These are phyloP conservation scores for Arabidopsis hybrid DNA, from an alignment of 441 rosid genomes.

Conservation along the genomic window DNA sequence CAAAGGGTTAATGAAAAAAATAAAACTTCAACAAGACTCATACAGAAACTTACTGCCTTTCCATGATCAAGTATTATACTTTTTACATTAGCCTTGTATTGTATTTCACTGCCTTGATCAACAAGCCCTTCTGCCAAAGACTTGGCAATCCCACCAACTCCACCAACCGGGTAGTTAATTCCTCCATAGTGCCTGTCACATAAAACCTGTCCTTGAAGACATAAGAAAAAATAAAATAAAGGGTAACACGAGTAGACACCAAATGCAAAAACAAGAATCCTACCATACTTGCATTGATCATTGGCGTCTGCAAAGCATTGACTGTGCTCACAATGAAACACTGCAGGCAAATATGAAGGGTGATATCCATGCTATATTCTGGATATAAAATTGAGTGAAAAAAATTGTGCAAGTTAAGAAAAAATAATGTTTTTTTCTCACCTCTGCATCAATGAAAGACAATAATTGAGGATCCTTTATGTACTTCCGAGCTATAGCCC, in stretches of 20 bases:
- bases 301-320: constrained; percentile 88
- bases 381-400: constrained; percentile 14
- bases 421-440: constrained; percentile 38
- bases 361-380: not conserved
- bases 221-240: constrained; percentile 30
- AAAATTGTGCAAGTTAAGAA: constrained; percentile 12
- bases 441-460: constrained; percentile 98
- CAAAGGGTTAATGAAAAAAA: constrained; percentile 1
- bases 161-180: constrained; percentile 95
- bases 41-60: constrained; percentile 74
- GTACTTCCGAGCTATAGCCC: constrained; percentile 88
- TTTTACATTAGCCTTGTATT: constrained; percentile 86
- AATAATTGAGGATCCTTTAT: constrained; percentile 82
- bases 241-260: constrained; percentile 2
- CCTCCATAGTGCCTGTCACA: constrained; percentile 99
- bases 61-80: constrained; percentile 76
- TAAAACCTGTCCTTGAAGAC: constrained; percentile 66
- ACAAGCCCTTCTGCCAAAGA: constrained; percentile 84
- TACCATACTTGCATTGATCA: constrained; percentile 98
- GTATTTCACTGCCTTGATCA: constrained; percentile 83
- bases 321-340: constrained; percentile 98
- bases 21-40: constrained; percentile 7
- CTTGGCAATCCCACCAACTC: constrained; percentile 92
- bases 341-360: constrained; percentile 52
- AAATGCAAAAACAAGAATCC: constrained; percentile 36